Conservation (phyloP, 345 rosid species). For the Lepidium aucheri region DNA sequence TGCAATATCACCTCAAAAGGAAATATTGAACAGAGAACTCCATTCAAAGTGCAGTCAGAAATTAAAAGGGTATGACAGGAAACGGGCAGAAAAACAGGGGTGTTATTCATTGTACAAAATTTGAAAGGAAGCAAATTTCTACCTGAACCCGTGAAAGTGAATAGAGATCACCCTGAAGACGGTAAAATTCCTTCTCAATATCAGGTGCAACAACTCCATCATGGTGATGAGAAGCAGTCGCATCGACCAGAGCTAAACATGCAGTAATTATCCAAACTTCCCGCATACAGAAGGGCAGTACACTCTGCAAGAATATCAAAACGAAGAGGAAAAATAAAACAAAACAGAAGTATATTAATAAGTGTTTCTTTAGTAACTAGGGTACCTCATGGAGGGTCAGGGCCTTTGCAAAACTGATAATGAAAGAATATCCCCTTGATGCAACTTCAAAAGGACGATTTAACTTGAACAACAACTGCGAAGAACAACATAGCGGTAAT, state of each 20-base stretch:
- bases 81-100: conserved; percentile 8
- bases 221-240: conserved; percentile 60
- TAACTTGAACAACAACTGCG: conserved; percentile 84
- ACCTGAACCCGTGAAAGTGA: conserved; percentile 91
- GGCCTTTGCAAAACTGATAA: conserved; percentile 73
- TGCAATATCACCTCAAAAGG: conserved; percentile 1
- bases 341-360: conserved; percentile 2
- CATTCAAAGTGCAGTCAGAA: not conserved
- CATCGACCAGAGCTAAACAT: conserved; percentile 63
- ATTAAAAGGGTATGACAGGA: not conserved
- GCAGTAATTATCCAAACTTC: conserved; percentile 97
- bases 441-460: conserved; percentile 93
- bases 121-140: conserved; percentile 10
- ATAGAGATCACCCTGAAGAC: conserved; percentile 91
- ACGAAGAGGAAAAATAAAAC: conserved; percentile 5
- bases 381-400: conserved; percentile 73
- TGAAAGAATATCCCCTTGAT: conserved; percentile 78
- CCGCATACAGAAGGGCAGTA: conserved; percentile 69
- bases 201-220: conserved; percentile 62
- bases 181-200: conserved; percentile 86
- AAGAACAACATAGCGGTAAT: conserved; percentile 6
- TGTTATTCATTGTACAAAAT: not conserved
- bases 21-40: not conserved
- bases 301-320: conserved; percentile 34
- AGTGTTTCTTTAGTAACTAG: conserved; percentile 1